Evolutionary conservation across 1,284 basidiomycete species (phyloP).

Genomic region (Hymenochaete sp.): DNA sequence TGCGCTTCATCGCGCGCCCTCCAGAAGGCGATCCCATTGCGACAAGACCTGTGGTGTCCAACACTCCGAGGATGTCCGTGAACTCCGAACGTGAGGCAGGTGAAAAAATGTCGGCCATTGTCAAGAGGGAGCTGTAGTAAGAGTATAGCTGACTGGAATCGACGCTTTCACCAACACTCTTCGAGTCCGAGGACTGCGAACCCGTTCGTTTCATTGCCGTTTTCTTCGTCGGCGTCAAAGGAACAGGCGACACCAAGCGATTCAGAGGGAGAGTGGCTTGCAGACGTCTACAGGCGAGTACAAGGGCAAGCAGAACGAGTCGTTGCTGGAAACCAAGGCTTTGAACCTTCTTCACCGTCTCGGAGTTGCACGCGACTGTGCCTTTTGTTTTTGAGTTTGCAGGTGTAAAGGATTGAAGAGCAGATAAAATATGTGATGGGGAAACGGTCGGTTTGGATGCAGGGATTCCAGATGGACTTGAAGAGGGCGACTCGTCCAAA

Average conservation of each 20-base stretch:
- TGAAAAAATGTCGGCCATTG: slow-evolving; percentile 41
- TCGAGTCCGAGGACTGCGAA: slow-evolving; percentile 23
- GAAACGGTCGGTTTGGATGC: slow-evolving; percentile 39
- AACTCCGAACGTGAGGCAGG: slow-evolving; percentile 70
- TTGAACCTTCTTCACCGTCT: slow-evolving; percentile 54
- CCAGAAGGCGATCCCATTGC: slow-evolving; percentile 31
- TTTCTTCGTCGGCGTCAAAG: slow-evolving; percentile 24
- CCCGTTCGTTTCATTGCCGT: slow-evolving; percentile 43
- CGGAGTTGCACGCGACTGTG: slow-evolving; percentile 38
- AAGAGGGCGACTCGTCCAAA: slow-evolving; percentile 20
- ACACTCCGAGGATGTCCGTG: slow-evolving; percentile 54
- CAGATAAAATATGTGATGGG: slow-evolving; percentile 55
- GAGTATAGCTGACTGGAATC: slow-evolving; percentile 53
- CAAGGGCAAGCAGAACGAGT: slow-evolving; percentile 51
- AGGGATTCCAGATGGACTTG: slow-evolving; percentile 32
- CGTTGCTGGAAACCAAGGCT: slow-evolving; percentile 65
- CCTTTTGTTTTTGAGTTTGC: slow-evolving; percentile 28
- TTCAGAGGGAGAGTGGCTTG: slow-evolving; percentile 46
- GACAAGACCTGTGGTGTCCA: slow-evolving; percentile 65
- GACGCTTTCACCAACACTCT: slow-evolving; percentile 27
- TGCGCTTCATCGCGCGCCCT: slow-evolving; percentile 42
- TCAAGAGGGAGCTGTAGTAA: slow-evolving; percentile 53
- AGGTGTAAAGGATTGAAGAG: slow-evolving; percentile 60
- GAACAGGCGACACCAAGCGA: slow-evolving; percentile 26
- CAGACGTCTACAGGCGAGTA: slow-evolving; percentile 55